phyloP scores from a whole-genome alignment of 2,329 filamentous ascomycete species.

The Clarireedia monteithiana region DNA sequence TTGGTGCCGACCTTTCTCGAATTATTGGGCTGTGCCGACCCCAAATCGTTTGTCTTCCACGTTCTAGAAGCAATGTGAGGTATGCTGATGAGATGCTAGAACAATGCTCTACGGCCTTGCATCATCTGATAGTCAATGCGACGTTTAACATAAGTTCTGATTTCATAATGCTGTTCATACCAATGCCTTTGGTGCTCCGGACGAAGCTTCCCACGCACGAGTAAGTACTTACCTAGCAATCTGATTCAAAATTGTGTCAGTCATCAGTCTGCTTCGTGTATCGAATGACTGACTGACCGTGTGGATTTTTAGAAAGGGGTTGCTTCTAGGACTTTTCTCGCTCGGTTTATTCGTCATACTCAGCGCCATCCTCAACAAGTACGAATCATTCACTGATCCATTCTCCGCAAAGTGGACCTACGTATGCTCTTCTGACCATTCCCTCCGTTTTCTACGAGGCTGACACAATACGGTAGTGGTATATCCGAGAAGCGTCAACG shows the following conservation, averaged over 20 bases:
- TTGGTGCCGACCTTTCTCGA: slow-evolving; percentile 47
- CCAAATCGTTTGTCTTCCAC: slow-evolving; percentile 34
- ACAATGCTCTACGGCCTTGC: slow-evolving; percentile 48
- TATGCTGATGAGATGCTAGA: slow-evolving; percentile 26
- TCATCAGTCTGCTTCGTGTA: slow-evolving; percentile 9
- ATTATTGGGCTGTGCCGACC: slow-evolving; percentile 51
- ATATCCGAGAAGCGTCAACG: slow-evolving; percentile 44
- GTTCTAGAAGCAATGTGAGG: not conserved
- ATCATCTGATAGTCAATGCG: slow-evolving; percentile 52
- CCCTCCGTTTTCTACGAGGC: not conserved
- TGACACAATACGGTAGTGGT: slow-evolving; percentile 34
- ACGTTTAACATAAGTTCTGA: slow-evolving; percentile 54
- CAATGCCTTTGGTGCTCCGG: slow-evolving; percentile 39
- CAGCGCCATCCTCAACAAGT: slow-evolving; percentile 42
- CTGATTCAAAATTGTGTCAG: slow-evolving; percentile 29
- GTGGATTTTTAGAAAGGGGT: slow-evolving; percentile 39
- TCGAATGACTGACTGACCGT: not conserved
- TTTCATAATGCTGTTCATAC: slow-evolving; percentile 49
- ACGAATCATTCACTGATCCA: slow-evolving; percentile 34
- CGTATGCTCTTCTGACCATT: slow-evolving; percentile 11
- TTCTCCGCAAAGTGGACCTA: slow-evolving; percentile 28
- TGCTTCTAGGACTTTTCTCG: slow-evolving; percentile 40
- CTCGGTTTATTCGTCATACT: slow-evolving; percentile 43
- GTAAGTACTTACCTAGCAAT: slow-evolving; percentile 25
- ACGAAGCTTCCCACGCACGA: slow-evolving; percentile 35